Base-by-base conservation (phyloP, 148 eudicot species). In the Rhododendron mucronatum region DNA sequence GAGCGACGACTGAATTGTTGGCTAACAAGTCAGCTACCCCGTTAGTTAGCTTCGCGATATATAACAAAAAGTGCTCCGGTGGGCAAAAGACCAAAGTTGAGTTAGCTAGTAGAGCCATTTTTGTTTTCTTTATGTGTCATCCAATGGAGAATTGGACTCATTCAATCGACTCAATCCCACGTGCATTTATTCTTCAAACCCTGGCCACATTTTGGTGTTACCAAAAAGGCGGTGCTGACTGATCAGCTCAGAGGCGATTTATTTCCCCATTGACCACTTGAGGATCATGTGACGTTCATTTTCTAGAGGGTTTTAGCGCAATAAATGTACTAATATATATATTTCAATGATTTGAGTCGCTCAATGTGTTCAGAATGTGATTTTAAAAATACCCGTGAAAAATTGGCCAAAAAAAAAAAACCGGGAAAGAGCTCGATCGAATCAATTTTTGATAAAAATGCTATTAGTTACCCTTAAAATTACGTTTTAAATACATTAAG, bases 181-280 rank as follows among this genome's bases (percentile, higher is more conserved):
- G 87, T 86, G 87, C 69, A 30, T 51, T 23, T 80, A 82, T 81
- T 85, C 83, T 10, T 13, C 41, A 30, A 30, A 71, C 37, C 76
- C 20, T 30, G 16, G 39, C 20, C 39, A 33, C 33, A 23, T 45
- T 14, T 37, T 41, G 30, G 14, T 8, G 23, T 14, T 9, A 67
- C 13, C 1, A 41, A 41, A 37, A 33, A 14, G 76, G 7, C 41
- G 9, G 76, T 71, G 76, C 41, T 33, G 76, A 4, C 41, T 33
- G 35, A 67, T 67, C 39, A 30, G 39, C 76, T 71, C 3, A 30
- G 39, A 1, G 39, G 18, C 39, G 13, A 28, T 71, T 30, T 3
- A 7, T 11, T 9, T 20, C 18, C 21, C 37, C 45, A 76, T 39
- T 50, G 33, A 65, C 73, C 14, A 65, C 26, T 10, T 20, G 20